Base-by-base conservation (phyloP, 73 alveolate species). In the Durusdinium trenchii region DNA sequence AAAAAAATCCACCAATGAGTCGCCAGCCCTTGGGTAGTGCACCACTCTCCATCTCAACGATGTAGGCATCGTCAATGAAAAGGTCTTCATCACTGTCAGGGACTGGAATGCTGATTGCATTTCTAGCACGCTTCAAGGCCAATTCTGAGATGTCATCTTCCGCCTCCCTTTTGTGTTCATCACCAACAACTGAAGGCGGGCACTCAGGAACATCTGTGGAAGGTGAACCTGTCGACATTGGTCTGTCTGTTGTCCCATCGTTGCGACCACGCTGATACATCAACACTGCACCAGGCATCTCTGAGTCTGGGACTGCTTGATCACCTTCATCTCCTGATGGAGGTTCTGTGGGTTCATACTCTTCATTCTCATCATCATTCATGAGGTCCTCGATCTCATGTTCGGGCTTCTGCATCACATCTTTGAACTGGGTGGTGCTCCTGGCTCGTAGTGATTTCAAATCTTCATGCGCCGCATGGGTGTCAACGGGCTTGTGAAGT, bases 391-490 rank as follows among this genome's bases (percentile, higher is more conserved):
- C 95, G 50, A 86, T n/a, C 18, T 23, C 57, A 7, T 48, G n/a
- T 14, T 50, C n/a, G n/a, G n/a, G n/a, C 23, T 43, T 62, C 23
- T 54, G 40, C 3, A 57, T n/a, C 12, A 86, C 83, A 57, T 86
- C 95, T 30, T 46, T 40, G 48, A 57, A 86, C 61, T 86, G 95
- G 0, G 95, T 86, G 6, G 95, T 86, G 48, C 64, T 40, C 20
- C 95, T 4, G 1, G 95, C 95, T 26, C 95, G 79, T 35, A 86
- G 54, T 6, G 35, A 81, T 23, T 43, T 6, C 47, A 86, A 45
- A 23, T 60, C 81, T 30, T 60, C 47, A 4, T 60, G 45, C 2
- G 95, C 95, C n/a, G 79, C 95, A 20, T 16, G 16, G 16, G 95
- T 43, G 28, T 86, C 94, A 16, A 54, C 54, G 6, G 52, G 54